Evolutionary conservation across 2,329 filamentous ascomycete species (phyloP), one percentile per base, ranked within the genome.

Genomic region (Colletotrichum acutatum): DNA sequence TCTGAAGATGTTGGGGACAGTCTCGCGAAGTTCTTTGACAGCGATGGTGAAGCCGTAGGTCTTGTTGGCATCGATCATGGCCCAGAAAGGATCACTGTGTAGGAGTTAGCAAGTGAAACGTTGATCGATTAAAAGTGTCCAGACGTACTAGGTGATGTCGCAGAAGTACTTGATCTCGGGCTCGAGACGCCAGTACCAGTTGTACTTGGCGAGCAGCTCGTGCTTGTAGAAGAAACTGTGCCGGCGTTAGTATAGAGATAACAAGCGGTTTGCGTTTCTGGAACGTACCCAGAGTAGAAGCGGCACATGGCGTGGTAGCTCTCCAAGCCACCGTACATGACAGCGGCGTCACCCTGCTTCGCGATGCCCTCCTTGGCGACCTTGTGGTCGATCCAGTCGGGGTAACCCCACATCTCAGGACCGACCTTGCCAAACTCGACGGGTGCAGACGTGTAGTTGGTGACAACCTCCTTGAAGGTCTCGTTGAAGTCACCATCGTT

Each of bases 81-180:
- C 92, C 74, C 97, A 88, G 86, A 99, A 99, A 1, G 97, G 97
- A 82, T 99, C 97, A 80, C 94, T 96, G 75, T 16, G 19, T 42
- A 9, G 60, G 78, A 62, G 78, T 79, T 26, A 42, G n/a, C 46
- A 56, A 46, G 2, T 5, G 52, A 16, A 22, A 8, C 3, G 9
- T 28, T 28, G 19, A 24, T 5, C 4, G 5, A 1, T 22, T 19
- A 28, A 7, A 7, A 16, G 19, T 9, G 12, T 14, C 24, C 7
- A 34, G 9, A 77, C 79, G 56, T 91, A 96, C 94, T 99, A 99
- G 76, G 97, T 99, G 77, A 99, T 98, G 82, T 99, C 97, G 84
- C 97, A 99, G 86, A 99, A 99, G 86, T 98, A 99, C 86, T 96
- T 98, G 90, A 99, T 98, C 84, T 99, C 97, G 76, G 97, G 97